Base-by-base conservation (phyloP, 2,329 filamentous ascomycete species). In the Emericellopsis atlantica region DNA sequence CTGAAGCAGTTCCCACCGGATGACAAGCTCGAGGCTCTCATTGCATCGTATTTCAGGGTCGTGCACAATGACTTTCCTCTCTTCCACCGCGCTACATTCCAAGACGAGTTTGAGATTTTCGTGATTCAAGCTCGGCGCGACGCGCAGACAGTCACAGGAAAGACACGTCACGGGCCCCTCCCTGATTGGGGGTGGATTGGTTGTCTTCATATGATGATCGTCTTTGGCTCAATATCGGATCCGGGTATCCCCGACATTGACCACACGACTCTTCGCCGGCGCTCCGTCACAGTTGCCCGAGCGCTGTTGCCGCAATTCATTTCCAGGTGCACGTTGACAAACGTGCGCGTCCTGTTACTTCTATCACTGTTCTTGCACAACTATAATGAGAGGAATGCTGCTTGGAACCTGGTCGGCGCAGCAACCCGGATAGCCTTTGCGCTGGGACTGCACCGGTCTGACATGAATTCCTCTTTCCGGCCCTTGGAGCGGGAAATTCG, bases 371-470 rank as follows among this genome's bases (percentile, higher is more conserved):
- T 60, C 37, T 43, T 62, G 2, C 59, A 62, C 36, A 62, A 62
- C 31, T 58, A 59, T 31, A 60, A 61, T 41, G 60, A 62, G 38
- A 48, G 60, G 6, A 62, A 62, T 24, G 59, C 58, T 2, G 56
- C 58, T 0, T 60, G 57, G 57, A 60, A 60, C 15, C 48, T 58
- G 0, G 50, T 53, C 1, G 57, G 57, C 3, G 54, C 57, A 2
- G 57, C 57, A 1, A 59, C 50, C 4, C 46, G 57, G 1, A 52
- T 59, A 15, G 48, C 53, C 1, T 59, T 58, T 6, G 57, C 57
- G 0, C 49, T 59, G 1, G 57, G 56, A 0, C 49, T 59, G 6
- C 57, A 59, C 32, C 45, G 56, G 18, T 48, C 45, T 8, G 55
- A 59, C 16, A 57, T 55, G 40, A 48, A 49, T 29, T 45, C 49